phyloP scores from a whole-genome alignment of 805 yeast genomes.

The Starmerella ratchasimensis region DNA sequence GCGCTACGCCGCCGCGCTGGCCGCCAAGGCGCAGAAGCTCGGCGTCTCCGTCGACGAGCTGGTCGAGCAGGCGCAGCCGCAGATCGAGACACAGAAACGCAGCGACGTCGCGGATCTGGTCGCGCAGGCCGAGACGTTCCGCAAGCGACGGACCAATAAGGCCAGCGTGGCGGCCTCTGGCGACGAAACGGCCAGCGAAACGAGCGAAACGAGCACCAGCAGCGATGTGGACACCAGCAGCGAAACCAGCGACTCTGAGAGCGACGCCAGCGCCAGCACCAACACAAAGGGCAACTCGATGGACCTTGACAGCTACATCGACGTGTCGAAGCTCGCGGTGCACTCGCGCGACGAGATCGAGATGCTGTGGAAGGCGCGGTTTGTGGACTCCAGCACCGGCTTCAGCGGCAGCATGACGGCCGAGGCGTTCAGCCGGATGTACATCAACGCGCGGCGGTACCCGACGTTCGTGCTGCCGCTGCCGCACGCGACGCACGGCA shows the following conservation, averaged over 20 bases:
- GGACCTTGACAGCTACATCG: slow-evolving; percentile 56
- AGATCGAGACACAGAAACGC: slow-evolving; percentile 11
- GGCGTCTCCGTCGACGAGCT: slow-evolving; percentile 18
- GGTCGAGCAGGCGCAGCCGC: slow-evolving; percentile 13
- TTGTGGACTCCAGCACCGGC: slow-evolving; percentile 43
- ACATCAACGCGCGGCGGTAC: slow-evolving; percentile 50
- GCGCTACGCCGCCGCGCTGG: slow-evolving; percentile 33
- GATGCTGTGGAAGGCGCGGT: slow-evolving; percentile 79
- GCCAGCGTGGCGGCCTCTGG: background rate
- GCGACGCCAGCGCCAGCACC: background rate
- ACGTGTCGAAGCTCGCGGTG: slow-evolving; percentile 46
- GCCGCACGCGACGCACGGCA: slow-evolving; percentile 39
- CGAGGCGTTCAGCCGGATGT: slow-evolving; percentile 48
- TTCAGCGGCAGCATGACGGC: slow-evolving; percentile 52
- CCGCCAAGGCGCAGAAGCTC: slow-evolving; percentile 21
- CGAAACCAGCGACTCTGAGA: background rate
- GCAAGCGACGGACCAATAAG: background rate
- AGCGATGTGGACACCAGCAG: background rate
- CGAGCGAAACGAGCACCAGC: background rate
- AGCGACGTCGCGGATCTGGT: slow-evolving; percentile 12
- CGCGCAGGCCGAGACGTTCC: slow-evolving; percentile 10
- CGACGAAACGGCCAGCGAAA: background rate
- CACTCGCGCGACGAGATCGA: slow-evolving; percentile 55
- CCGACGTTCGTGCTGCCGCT: slow-evolving; percentile 85
- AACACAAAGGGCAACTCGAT: slow-evolving; percentile 36